phyloP scores from a whole-genome alignment of 139 green algal genomes.

The Diplosphaera chodatii region DNA sequence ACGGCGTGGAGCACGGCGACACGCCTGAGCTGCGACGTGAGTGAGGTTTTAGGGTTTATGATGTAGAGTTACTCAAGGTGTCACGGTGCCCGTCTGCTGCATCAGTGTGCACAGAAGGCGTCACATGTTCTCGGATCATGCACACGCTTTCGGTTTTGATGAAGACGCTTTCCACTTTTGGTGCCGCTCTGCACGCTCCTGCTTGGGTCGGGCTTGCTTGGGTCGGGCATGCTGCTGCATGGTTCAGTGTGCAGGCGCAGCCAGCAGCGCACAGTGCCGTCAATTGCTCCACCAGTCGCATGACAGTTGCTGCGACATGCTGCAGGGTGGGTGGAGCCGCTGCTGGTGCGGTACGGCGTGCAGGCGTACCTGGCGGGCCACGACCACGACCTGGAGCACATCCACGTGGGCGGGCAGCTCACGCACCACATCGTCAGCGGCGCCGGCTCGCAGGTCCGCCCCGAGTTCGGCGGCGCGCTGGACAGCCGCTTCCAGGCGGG shows the following conservation, averaged over 20 bases:
- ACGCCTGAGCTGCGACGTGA: neutral
- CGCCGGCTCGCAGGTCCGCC: neutral
- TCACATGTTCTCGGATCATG: no score
- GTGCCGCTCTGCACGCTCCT: no score
- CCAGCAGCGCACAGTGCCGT: no score
- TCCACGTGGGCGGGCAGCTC: neutral
- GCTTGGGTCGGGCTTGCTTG: no score
- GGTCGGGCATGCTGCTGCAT: no score
- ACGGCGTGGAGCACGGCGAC: constrained; percentile 1
- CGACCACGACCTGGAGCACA: constrained; percentile 7
- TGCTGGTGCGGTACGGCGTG: constrained; percentile 35
- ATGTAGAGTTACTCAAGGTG: no score
- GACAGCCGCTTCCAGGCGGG: constrained; percentile 6
- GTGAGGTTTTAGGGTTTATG: no score
- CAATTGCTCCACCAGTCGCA: constrained; percentile 26
- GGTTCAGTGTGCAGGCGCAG: no score
- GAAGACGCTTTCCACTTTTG: no score
- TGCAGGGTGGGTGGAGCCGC: constrained; percentile 25
- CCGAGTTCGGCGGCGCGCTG: neutral
- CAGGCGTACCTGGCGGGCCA: constrained; percentile 8
- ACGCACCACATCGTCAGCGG: neutral
- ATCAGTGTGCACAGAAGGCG: no score
- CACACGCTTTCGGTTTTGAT: no score
- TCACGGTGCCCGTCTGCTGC: no score
- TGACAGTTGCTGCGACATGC: constrained; percentile 26